Evolutionary conservation across 2,329 filamentous ascomycete species (phyloP).

Genomic region (Metarhizium humberi): DNA sequence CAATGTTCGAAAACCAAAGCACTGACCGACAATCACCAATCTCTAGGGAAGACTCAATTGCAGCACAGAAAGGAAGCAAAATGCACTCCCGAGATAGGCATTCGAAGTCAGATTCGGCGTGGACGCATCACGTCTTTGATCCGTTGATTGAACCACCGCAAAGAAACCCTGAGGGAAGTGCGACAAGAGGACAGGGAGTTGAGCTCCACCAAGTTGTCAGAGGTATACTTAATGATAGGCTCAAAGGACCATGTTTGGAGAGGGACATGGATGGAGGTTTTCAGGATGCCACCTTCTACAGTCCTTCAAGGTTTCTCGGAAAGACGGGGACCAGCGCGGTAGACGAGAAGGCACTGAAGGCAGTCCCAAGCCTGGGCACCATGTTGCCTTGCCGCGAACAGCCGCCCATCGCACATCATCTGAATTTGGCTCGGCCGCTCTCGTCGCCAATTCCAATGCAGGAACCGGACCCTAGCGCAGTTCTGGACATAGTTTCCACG

Average conservation of each 20-base stretch:
- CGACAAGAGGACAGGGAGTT: neutral
- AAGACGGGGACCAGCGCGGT: neutral
- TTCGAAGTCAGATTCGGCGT: constrained; percentile 6
- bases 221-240: neutral
- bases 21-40: neutral
- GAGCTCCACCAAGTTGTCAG: neutral
- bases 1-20: constrained; percentile 35
- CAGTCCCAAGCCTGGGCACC: constrained; percentile 24
- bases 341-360: constrained; percentile 5
- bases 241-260: neutral
- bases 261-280: neutral
- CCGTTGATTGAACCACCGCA: neutral
- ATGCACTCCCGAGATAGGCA: neutral
- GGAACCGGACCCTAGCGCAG: neutral
- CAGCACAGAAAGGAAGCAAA: neutral
- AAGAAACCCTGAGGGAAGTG: neutral
- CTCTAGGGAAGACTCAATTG: neutral
- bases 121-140: neutral
- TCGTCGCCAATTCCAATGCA: constrained; percentile 17
- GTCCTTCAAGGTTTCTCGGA: neutral
- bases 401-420: constrained; percentile 28
- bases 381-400: constrained; percentile 28
- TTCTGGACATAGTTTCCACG: neutral
- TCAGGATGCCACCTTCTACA: neutral
- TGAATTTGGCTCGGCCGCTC: constrained; percentile 24